phyloP scores from a whole-genome alignment of 441 rosid species.

The Hura crepitans region DNA sequence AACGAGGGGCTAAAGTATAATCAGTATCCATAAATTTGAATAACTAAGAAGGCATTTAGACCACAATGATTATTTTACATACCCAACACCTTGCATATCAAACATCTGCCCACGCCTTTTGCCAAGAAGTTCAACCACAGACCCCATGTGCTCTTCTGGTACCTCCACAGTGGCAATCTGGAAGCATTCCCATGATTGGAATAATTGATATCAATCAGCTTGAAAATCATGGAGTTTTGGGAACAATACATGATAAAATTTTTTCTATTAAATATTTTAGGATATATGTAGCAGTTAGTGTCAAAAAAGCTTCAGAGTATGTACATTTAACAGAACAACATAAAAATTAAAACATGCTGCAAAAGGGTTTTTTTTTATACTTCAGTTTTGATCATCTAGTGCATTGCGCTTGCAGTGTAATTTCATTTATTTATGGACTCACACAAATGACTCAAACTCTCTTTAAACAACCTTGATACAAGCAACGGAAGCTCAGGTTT shows the following conservation, averaged over 20 bases:
- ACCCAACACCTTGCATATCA: constrained; percentile 94
- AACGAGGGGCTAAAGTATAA: neutral
- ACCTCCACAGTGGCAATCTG: constrained; percentile 95
- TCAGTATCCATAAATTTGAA: neutral
- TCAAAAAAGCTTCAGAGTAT: constrained; percentile 16
- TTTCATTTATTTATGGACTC: neutral
- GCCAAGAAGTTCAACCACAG: constrained; percentile 98
- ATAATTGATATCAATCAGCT: neutral
- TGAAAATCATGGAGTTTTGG: constrained; percentile 11
- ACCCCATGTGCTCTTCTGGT: constrained; percentile 92
- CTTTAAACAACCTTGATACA: neutral
- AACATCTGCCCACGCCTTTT: constrained; percentile 93
- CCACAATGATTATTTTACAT: constrained; percentile 25
- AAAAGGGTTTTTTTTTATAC: neutral
- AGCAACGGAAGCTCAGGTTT: neutral
- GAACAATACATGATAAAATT: neutral
- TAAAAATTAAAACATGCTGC: neutral
- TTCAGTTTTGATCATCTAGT: neutral
- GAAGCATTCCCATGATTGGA: constrained; percentile 19
- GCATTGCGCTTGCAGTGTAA: neutral
- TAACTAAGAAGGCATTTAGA: constrained; percentile 14
- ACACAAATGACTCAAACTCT: constrained; percentile 10
- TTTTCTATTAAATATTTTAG: neutral
- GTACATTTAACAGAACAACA: neutral
- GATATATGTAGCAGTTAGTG: constrained; percentile 2